Evolutionary conservation across 2,329 filamentous ascomycete genomes (phyloP).

Genomic region (Falciphora oryzae): DNA sequence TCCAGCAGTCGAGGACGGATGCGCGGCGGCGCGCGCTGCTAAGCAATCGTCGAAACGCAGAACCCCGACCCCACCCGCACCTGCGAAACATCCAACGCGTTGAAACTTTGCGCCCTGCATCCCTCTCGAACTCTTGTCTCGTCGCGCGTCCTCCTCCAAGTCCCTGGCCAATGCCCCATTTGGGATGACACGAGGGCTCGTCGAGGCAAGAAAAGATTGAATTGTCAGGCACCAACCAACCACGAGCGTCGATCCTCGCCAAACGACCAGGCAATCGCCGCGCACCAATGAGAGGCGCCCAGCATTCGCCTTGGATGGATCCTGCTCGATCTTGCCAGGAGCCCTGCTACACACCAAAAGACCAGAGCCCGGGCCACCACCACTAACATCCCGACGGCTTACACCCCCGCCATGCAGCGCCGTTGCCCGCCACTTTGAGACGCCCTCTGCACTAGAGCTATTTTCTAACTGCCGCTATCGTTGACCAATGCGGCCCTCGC

Average conservation of each 20-base stretch:
- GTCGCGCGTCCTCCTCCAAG: not conserved
- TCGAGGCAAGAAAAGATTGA: not conserved
- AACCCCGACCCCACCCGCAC: not conserved
- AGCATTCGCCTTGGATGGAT: too few species aligned
- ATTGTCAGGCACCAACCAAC: not conserved
- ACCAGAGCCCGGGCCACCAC: too few species aligned
- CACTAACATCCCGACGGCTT: too few species aligned
- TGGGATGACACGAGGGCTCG: not conserved
- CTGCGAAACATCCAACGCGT: constrained; percentile 1
- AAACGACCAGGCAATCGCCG: not conserved
- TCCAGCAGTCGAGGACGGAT: not conserved
- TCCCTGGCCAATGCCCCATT: not conserved
- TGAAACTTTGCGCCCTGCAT: not conserved
- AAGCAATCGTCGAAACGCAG: not conserved
- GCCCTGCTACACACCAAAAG: too few species aligned
- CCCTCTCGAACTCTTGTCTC: not conserved
- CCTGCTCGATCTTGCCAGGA: too few species aligned
- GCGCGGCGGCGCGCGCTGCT: not conserved
- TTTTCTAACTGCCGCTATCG: not conserved
- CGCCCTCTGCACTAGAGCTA: not conserved
- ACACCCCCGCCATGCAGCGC: not conserved
- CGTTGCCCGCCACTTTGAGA: not conserved
- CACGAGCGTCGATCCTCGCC: not conserved
- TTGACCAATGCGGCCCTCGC: not conserved
- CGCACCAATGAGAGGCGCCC: not conserved